Conservation (phyloP, 495 filamentous ascomycete genomes). For the Durotheca rogersii region DNA sequence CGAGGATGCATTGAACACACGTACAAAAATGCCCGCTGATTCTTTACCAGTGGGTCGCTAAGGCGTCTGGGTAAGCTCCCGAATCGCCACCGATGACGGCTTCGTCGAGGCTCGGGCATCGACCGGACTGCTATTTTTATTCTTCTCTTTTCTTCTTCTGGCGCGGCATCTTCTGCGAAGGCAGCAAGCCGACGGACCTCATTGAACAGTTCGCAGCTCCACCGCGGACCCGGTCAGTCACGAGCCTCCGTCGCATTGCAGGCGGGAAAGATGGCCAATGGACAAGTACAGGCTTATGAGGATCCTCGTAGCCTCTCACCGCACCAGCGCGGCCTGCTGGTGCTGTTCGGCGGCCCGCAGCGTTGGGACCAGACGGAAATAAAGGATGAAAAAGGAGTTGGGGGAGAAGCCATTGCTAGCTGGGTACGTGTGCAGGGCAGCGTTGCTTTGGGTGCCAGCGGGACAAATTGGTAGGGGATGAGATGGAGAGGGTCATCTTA, state of each 20-base stretch:
- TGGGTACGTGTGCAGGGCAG: no score
- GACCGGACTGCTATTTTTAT: no score
- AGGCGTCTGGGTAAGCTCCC: background rate
- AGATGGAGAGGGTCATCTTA: no score
- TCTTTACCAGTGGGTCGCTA: no score
- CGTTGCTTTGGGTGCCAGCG: no score
- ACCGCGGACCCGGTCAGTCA: conserved; percentile 18
- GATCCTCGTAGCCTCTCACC: conserved; percentile 25
- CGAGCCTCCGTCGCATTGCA: conserved; percentile 23
- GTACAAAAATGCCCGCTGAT: no score
- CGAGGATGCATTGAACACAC: no score
- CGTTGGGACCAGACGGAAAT: conserved; percentile 3
- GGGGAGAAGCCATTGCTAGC: no score
- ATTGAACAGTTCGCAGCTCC: conserved; percentile 15
- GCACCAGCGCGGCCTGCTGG: conserved; percentile 2
- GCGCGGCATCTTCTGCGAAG: no score
- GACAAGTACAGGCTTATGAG: conserved; percentile 16
- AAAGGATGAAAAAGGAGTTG: no score
- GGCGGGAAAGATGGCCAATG: conserved; percentile 14
- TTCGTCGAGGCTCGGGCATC: background rate
- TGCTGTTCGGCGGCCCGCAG: conserved; percentile 6
- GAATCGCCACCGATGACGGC: background rate
- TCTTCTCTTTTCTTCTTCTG: no score
- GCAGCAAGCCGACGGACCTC: conserved; percentile 12
- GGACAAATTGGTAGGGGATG: no score